phyloP scores from a whole-genome alignment of 2,329 filamentous ascomycete genomes.

The Hypoxylon sp. region DNA sequence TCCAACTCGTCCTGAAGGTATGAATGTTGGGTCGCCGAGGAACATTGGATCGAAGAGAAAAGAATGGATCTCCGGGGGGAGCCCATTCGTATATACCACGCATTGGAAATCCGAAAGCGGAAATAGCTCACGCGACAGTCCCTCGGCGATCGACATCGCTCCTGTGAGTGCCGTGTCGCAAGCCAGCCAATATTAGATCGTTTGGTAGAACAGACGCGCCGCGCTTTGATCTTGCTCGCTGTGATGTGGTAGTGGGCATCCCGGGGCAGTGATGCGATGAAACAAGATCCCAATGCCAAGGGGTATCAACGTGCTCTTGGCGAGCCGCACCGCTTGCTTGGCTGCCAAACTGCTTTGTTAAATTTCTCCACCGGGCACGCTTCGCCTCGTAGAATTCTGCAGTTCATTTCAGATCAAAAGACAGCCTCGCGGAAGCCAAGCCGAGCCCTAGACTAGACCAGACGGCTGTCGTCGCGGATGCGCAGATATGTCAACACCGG shows the following conservation, averaged over 20 bases:
- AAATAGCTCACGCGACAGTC: conserved; percentile 26
- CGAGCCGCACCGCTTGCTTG: conserved; percentile 35
- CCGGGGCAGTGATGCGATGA: conserved; percentile 38
- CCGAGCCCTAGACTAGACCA: conserved; percentile 12
- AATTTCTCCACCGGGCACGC: conserved; percentile 18
- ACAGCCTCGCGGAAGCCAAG: conserved; percentile 26
- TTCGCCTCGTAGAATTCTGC: background rate
- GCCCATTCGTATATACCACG: conserved; percentile 35
- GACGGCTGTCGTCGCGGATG: conserved; percentile 31
- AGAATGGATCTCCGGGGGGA: conserved; percentile 13
- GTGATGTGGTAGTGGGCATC: conserved; percentile 6
- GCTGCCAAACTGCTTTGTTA: conserved; percentile 10
- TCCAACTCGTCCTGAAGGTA: conserved; percentile 41
- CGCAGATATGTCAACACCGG: conserved; percentile 15
- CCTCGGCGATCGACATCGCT: conserved; percentile 33
- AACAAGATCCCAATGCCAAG: conserved; percentile 43
- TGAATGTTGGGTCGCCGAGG: conserved; percentile 39
- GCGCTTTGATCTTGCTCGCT: conserved; percentile 29
- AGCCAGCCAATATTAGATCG: conserved; percentile 25
- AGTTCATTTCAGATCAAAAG: conserved; percentile 14
- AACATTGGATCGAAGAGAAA: conserved; percentile 32
- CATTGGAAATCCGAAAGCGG: conserved; percentile 16
- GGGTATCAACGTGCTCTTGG: conserved; percentile 40
- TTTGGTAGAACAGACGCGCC: conserved; percentile 12
- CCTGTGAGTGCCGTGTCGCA: conserved; percentile 26